Conservation (phyloP, 441 rosid genomes). For the Euphorbia celastroides region DNA sequence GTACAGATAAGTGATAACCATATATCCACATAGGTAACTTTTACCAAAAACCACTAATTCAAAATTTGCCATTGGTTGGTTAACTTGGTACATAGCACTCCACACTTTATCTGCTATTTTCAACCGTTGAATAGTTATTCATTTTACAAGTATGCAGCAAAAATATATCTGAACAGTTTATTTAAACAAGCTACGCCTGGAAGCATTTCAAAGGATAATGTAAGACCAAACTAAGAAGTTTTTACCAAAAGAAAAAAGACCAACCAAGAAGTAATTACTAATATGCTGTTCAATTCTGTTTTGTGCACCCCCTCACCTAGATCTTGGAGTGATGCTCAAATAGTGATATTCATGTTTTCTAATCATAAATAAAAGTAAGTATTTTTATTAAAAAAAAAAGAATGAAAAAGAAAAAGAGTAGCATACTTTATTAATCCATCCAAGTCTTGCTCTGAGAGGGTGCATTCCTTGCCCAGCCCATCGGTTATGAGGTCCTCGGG, state of each 20-base stretch:
- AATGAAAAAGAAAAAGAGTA: conserved; percentile 24
- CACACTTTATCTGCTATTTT: background rate
- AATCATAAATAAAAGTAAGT: background rate
- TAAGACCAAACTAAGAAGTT: too few species aligned
- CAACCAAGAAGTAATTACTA: too few species aligned
- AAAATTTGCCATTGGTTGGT: background rate
- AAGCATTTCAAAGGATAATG: too few species aligned
- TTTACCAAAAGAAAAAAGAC: too few species aligned
- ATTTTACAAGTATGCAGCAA: background rate
- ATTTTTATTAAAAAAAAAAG: conserved; percentile 14
- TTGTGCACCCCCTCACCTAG: too few species aligned
- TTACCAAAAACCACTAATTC: background rate
- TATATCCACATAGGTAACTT: background rate
- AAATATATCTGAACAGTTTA: background rate
- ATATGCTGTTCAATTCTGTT: background rate
- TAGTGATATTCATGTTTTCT: background rate
- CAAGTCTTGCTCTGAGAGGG: conserved; percentile 58
- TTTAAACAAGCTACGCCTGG: background rate
- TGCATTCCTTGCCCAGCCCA: conserved; percentile 72
- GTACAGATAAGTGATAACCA: background rate
- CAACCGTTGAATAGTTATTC: background rate
- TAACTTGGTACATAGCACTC: background rate
- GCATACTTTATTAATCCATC: conserved; percentile 68
- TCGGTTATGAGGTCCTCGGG: conserved; percentile 95
- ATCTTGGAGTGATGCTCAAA: too few species aligned